These are phyloP conservation scores for Cystobasidium ongulense DNA, from an alignment of 768 basidiomycete species.

Conservation along the genomic window DNA sequence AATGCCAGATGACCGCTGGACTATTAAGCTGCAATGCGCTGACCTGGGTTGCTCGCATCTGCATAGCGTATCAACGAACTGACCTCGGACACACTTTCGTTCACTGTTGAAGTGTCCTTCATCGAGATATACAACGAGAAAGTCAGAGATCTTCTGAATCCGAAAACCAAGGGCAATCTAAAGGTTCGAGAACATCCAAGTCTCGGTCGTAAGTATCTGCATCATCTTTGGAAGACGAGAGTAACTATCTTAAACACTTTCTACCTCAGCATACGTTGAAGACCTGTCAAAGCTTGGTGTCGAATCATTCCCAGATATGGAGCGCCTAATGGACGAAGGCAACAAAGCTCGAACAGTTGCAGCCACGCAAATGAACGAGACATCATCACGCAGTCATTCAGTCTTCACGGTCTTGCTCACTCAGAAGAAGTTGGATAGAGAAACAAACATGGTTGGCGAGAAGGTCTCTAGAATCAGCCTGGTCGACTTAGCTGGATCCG, in stretches of 20 bases:
- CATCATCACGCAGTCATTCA: conserved; percentile 92
- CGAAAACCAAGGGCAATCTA: conserved; percentile 90
- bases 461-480: conserved; percentile 98
- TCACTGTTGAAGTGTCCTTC: conserved; percentile 95
- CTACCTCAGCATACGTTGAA: conserved; percentile 89
- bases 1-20: not conserved
- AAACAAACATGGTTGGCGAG: conserved; percentile 83
- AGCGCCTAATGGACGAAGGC: conserved; percentile 99
- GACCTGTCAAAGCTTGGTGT: conserved; percentile 90
- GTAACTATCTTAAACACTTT: not conserved
- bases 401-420: conserved; percentile 92
- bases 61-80: conserved; percentile 59
- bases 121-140: conserved; percentile 79
- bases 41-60: not conserved
- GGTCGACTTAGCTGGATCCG: conserved; percentile 93
- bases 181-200: conserved; percentile 95
- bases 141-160: conserved; percentile 93
- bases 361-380: conserved; percentile 99
- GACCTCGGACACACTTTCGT: conserved; percentile 63
- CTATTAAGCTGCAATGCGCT: not conserved
- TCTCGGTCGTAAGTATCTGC: conserved; percentile 33
- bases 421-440: conserved; percentile 77
- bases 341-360: conserved; percentile 96
- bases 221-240: not conserved
- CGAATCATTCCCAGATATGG: conserved; percentile 87